A percentile compares a stretch with the other conserved stretches of the same genome.
Conservation (phyloP, 116 monocot genomes). For the Trichopus zeylanicus region DNA sequence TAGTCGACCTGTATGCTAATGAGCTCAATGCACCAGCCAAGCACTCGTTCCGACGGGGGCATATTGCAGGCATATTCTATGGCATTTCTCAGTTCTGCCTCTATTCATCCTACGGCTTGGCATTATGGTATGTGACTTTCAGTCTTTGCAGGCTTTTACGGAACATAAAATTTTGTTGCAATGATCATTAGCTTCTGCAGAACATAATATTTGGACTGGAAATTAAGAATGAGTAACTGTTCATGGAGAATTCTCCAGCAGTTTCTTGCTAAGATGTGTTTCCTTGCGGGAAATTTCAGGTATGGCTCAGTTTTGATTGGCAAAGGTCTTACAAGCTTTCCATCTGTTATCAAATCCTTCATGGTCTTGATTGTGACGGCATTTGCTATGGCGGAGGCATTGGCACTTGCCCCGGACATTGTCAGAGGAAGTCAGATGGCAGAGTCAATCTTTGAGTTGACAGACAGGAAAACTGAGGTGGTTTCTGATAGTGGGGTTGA, state of each 20-base stretch:
- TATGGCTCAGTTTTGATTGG: conserved; percentile 82
- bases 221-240: too few relatives aligned
- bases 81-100: conserved; percentile 40
- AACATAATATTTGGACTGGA: too few relatives aligned
- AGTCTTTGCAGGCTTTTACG: too few relatives aligned
- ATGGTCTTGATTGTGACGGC: conserved; percentile 94
- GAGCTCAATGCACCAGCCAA: conserved; percentile 32
- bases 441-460: conserved; percentile 71
- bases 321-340: conserved; percentile 66
- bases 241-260: too few relatives aligned
- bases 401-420: conserved; percentile 76
- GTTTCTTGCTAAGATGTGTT: not conserved
- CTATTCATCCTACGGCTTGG: conserved; percentile 30
- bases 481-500: conserved; percentile 60
- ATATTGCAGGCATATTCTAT: conserved; percentile 30
- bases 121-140: too few relatives aligned
- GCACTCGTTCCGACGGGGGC: conserved; percentile 34
- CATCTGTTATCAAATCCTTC: conserved; percentile 78
- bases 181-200: too few relatives aligned
- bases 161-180: too few relatives aligned
- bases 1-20: conserved; percentile 16
- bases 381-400: conserved; percentile 74
- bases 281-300: conserved; percentile 18
- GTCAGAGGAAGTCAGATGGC: conserved; percentile 87
- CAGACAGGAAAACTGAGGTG: conserved; percentile 70